Percentiles rank a stretch among this genome's conserved stretches.
Conservation (phyloP, 129 eudicot genomes). For the Flaveria linearis region DNA sequence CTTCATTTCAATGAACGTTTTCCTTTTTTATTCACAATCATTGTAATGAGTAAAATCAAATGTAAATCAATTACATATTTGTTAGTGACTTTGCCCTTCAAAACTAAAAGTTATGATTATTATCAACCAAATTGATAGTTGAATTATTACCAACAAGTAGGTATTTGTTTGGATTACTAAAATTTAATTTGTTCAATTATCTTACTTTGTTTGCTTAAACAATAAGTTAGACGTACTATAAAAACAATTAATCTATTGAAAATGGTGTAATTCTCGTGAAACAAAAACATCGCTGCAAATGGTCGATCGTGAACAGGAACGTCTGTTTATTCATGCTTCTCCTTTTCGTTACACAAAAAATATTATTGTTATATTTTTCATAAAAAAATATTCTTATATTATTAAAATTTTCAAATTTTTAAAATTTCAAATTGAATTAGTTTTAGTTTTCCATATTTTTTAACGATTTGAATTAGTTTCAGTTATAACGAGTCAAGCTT, state of each 20-base stretch:
- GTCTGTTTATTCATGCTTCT: neutral
- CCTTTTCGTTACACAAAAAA: neutral
- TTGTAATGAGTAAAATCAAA: no score
- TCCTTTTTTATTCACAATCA: no score
- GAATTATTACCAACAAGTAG: no score
- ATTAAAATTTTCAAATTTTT: neutral
- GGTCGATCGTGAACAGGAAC: slow-evolving; percentile 8
- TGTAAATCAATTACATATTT: no score
- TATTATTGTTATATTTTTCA: no score
- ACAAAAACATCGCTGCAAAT: neutral
- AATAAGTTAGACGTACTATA: neutral
- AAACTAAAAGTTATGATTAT: no score
- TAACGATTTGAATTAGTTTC: neutral
- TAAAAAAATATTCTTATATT: neutral
- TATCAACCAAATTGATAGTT: no score
- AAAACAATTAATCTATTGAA: neutral
- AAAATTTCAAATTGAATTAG: neutral
- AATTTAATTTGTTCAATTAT: no score
- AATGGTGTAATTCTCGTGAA: slow-evolving; percentile 1
- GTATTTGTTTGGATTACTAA: no score
- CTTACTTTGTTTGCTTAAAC: neutral
- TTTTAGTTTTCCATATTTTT: neutral
- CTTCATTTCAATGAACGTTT: no score
- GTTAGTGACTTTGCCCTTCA: no score
- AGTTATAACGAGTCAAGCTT: neutral